Evolutionary conservation across 495 filamentous ascomycete genomes (phyloP).

Genomic region (Aspergillus kassunensis): DNA sequence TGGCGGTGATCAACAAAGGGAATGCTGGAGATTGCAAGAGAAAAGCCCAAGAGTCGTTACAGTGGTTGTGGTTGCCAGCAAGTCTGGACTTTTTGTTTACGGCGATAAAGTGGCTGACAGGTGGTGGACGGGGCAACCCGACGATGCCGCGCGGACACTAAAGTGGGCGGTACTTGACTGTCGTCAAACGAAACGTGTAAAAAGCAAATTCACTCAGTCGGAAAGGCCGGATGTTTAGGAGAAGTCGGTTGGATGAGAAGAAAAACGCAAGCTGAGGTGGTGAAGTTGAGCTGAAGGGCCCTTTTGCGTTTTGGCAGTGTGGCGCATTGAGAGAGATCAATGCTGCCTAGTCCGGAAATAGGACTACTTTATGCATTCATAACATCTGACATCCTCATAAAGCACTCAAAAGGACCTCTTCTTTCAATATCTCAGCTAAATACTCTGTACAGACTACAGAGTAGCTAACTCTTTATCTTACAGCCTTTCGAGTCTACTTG

Average conservation of each 20-base stretch:
- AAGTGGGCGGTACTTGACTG: constrained; percentile 2
- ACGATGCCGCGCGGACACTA: constrained; percentile 24
- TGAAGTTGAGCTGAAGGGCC: background rate
- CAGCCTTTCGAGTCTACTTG: too few species aligned
- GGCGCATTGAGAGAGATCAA: too few species aligned
- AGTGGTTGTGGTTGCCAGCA: background rate
- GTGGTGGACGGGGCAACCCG: constrained; percentile 25
- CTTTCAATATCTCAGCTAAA: too few species aligned
- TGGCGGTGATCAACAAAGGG: background rate
- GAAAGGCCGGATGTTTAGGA: background rate
- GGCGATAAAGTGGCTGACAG: constrained; percentile 11
- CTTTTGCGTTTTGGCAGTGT: too few species aligned
- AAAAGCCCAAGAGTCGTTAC: background rate
- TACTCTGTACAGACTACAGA: too few species aligned
- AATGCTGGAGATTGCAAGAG: too few species aligned
- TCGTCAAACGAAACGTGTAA: constrained; percentile 1
- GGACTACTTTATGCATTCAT: background rate
- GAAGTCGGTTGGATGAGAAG: background rate
- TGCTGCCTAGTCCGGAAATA: too few species aligned
- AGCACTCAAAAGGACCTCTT: too few species aligned
- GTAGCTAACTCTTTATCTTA: too few species aligned
- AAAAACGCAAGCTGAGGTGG: background rate
- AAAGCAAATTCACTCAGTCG: background rate
- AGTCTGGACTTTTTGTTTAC: constrained; percentile 20
- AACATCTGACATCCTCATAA: too few species aligned